Conservation (phyloP, 257 asterid species). For the Nicotiana attenuata region DNA sequence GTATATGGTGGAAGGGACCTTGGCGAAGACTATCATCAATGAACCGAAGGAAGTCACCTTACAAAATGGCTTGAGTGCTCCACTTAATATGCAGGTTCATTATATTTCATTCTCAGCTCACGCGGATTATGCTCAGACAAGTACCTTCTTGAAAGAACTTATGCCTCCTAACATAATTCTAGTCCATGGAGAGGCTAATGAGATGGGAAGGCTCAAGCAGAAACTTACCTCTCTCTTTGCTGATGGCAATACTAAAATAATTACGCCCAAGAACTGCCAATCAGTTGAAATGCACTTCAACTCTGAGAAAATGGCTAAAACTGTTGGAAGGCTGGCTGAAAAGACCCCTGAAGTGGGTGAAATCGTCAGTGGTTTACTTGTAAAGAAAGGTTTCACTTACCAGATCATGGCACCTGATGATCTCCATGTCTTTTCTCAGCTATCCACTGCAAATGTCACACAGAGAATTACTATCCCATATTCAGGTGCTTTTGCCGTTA, state of each 20-base stretch:
- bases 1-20: conserved; percentile 80
- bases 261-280: conserved; percentile 93
- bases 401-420: conserved; percentile 97
- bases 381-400: conserved; percentile 93
- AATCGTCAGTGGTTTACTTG: conserved; percentile 80
- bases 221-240: conserved; percentile 76
- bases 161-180: conserved; percentile 94
- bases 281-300: conserved; percentile 85
- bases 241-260: conserved; percentile 76
- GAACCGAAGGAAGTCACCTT: conserved; percentile 95
- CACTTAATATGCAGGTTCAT: conserved; percentile 82
- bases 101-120: conserved; percentile 97
- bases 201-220: conserved; percentile 90
- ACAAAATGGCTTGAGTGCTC: conserved; percentile 81
- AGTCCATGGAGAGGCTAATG: conserved; percentile 88
- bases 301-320: conserved; percentile 90
- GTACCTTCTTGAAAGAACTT: conserved; percentile 85
- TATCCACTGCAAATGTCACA: conserved; percentile 72
- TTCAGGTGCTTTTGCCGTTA: conserved; percentile 90
- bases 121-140: conserved; percentile 88
- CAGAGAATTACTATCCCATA: conserved; percentile 93
- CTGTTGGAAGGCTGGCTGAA: conserved; percentile 78
- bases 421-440: conserved; percentile 85
- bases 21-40: conserved; percentile 77
- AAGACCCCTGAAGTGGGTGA: conserved; percentile 68